Evolutionary conservation across 768 basidiomycete genomes (phyloP), one percentile per base, ranked within the genome.

Genomic region (Suillus spraguei): DNA sequence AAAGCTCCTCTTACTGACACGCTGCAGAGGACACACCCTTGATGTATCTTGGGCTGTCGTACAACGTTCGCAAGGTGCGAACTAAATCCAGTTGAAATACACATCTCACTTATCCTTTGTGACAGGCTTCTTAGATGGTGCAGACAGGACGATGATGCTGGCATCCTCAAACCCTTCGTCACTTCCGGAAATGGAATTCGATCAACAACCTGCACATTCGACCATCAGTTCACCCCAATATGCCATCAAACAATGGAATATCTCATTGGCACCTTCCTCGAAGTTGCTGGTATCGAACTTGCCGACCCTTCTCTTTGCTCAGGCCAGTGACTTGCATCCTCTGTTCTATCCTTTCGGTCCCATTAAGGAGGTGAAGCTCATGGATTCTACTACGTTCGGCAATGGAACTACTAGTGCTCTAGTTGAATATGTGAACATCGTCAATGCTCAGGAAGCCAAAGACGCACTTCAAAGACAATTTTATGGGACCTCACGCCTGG

Each of bases 31-130:
- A 8, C 88, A 92, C 69, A 80, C 82, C 22, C 84, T 94, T 53
- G 91, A 94, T 71, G 84, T 94, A 59, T 92, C 91, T 7, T 94
- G 91, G 91, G 92, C 91, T 20, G 91, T 94, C 28, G 91, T 94
- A 42, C 91, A 94, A 67, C 90, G 91, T 52, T 94, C 91, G 65
- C 87, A 89, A 82, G 91, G 91, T 90, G 39, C 22, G 63, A 41
- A 2, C 14, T 66, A 3, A 6, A 8, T 4, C 36, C 28, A 13
- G 38, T 41, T 36, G 1, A 35, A 59, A 41, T 41, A 11, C 42
- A 20, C 42, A 20, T 60, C 60, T 65, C 36, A 66, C 47, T 60
- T 53, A 64, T n/a, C 28, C 28, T 59, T 65, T 22, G 33, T 10
- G 14, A 5, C 65, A 92, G 91, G 90, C 24, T 92, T 92, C 69